Evolutionary conservation across 176 grass and related monocot species (phyloP).

Genomic region (Phoenix dactylifera): DNA sequence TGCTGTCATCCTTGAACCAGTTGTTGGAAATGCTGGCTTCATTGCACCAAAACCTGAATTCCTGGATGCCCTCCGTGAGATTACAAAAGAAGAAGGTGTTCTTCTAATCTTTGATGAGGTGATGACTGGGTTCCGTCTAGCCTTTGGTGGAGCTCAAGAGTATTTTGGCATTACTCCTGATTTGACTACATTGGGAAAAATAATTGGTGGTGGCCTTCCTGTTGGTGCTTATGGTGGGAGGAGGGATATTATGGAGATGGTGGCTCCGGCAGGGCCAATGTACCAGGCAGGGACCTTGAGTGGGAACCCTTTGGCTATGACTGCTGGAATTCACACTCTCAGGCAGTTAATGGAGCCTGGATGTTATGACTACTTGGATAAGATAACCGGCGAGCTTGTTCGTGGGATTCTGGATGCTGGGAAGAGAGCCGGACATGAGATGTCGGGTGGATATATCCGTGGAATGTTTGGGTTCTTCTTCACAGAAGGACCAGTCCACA

Average conservation of each 20-base stretch:
- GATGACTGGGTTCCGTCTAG: constrained; percentile 93
- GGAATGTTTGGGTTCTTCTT: constrained; percentile 98
- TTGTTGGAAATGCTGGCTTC: constrained; percentile 94
- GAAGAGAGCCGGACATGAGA: constrained; percentile 60
- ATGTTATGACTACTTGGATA: constrained; percentile 78
- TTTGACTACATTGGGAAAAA: constrained; percentile 83
- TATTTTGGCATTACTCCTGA: constrained; percentile 94
- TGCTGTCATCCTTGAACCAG: constrained; percentile 83
- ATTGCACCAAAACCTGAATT: constrained; percentile 64
- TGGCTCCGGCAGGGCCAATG: constrained; percentile 89
- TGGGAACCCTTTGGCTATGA: constrained; percentile 97
- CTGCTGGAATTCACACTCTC: constrained; percentile 92
- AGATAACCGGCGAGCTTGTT: constrained; percentile 70
- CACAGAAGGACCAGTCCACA: constrained; percentile 58
- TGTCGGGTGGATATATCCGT: constrained; percentile 88
- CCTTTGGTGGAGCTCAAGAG: constrained; percentile 93
- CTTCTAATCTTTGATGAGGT: constrained; percentile 98
- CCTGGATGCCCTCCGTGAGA: constrained; percentile 60
- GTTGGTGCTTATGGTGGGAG: constrained; percentile 95
- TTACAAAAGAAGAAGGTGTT: constrained; percentile 69
- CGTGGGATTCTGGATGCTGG: constrained; percentile 62
- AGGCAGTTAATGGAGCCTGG: constrained; percentile 60
- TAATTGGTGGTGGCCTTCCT: constrained; percentile 88
- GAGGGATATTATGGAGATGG: constrained; percentile 96
- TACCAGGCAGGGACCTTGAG: constrained; percentile 99